Percentiles rank a stretch among this genome's conserved stretches.
Evolutionary conservation across 2,329 filamentous ascomycete species (phyloP).

Genomic region (Diaporthe citrichinensis): DNA sequence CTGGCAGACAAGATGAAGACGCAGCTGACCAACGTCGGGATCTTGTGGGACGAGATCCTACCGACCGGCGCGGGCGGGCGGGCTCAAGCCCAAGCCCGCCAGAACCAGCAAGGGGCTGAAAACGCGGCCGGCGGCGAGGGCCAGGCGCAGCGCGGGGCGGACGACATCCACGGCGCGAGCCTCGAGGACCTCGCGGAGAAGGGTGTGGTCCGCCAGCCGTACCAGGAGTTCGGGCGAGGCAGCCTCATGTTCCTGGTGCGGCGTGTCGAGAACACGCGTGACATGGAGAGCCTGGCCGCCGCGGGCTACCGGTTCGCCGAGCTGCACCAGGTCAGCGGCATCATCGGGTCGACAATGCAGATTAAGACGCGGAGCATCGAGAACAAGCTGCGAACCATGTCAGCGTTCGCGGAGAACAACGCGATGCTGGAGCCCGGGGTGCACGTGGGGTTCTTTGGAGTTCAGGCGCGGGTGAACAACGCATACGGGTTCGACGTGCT

Average conservation of each 20-base stretch:
- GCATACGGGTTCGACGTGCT: constrained; percentile 74
- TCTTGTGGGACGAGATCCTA: constrained; percentile 83
- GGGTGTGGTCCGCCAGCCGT: constrained; percentile 48
- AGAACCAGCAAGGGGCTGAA: constrained; percentile 32
- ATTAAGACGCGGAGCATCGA: constrained; percentile 75
- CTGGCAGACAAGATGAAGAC: constrained; percentile 78
- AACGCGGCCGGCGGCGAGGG: constrained; percentile 36
- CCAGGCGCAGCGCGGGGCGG: constrained; percentile 2
- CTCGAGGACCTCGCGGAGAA: constrained; percentile 58
- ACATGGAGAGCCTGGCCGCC: constrained; percentile 75
- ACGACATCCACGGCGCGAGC: constrained; percentile 29
- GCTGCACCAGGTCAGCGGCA: constrained; percentile 75
- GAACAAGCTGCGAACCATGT: constrained; percentile 74
- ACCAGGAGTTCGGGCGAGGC: constrained; percentile 72
- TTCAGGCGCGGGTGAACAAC: constrained; percentile 64
- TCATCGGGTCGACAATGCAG: constrained; percentile 81
- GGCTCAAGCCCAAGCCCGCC: constrained; percentile 26
- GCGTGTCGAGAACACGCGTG: constrained; percentile 68
- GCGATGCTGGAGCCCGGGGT: constrained; percentile 66
- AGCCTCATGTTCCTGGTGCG: constrained; percentile 87
- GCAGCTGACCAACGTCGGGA: constrained; percentile 74
- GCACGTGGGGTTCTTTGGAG: constrained; percentile 71
- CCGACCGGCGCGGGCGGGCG: constrained; percentile 66
- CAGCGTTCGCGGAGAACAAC: constrained; percentile 65
- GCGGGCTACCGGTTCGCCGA: constrained; percentile 85